Base-by-base conservation (phyloP, 2,329 filamentous ascomycete genomes). In the Trichoderma gracile region DNA sequence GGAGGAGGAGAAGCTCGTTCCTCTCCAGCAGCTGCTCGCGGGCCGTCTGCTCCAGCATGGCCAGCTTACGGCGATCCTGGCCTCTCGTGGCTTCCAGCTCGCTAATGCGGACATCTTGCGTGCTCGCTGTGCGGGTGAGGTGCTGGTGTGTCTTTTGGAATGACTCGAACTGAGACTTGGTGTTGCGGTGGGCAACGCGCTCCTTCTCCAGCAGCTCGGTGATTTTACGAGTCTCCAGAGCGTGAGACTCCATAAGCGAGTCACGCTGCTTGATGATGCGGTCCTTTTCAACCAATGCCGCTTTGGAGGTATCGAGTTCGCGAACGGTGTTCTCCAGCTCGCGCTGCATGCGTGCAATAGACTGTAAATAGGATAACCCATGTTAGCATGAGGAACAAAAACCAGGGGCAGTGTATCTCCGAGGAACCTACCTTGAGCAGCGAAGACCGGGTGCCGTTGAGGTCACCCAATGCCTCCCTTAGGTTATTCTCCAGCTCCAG, bases 121-220 rank as follows among this genome's bases (percentile, higher is more conserved):
- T 90, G 12, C 89, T 89, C 64, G 96, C 89, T 1, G 91, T 95
- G 38, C 92, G 87, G n/a, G 89, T 89, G 12, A 95, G 90, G 68
- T 95, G 92, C 66, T 93, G 89, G 65, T 96, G 90, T 2, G 91
- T 93, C 73, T 92, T 93, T 70, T 96, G 89, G 71, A 92, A 90
- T 43, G 91, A 91, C 71, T 99, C 95, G 70, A 92, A 96, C 65
- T 93, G 88, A 67, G 91, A 86, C 74, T 93, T 93, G 65, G 96
- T 95, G 71, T 92, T 91, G 68, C 92, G 89, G 70, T 96, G 92
- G 23, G 86, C 86, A 68, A 91, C 86, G 15, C 93, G 88, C 78
- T 99, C 95, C 71, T 96, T 96, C 57, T 98, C 94, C 15, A 98
- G 87, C 60, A 97, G 83, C 69, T 98, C 94, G 1, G 88, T 88